Evolutionary conservation across 495 filamentous ascomycete genomes (phyloP), one percentile per base, ranked within the genome.

Genomic region (Tuber melanosporum): DNA sequence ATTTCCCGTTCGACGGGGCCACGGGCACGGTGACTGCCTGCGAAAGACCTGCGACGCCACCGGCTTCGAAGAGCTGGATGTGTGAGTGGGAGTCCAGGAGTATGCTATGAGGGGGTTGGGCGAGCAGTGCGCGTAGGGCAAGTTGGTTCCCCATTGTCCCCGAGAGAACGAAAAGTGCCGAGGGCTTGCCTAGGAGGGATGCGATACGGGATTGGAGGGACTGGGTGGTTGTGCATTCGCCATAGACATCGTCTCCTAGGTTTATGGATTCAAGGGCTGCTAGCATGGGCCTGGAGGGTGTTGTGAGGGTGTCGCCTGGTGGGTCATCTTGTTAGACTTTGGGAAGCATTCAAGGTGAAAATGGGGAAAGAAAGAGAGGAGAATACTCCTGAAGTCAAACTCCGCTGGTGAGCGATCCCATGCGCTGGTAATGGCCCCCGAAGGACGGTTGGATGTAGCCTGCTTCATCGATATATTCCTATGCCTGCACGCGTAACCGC

Each of bases 61-160:
- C 91, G n/a, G 92, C 92, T 83, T 94, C 92, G 77, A 91, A 89
- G 62, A 88, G 84, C 45, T 91, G 85, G 57, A 94, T 88, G 81
- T 94, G 92, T 0, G 87, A 86, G 12, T 91, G 87, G 75, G 87
- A 84, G 80, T 94, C 92, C 76, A 89, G 90, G 42, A 95, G 85
- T 5, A 95, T 87, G 19, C 88, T 87, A 83, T 94, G 89, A 0
- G 92, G 92, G 4, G 92, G 92, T 73, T 91, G 90, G 0, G 84
- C 87, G 43, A 95, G 87, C 74, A 92, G 87, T 1, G 91, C 85
- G 10, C 92, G 88, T 26, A 95, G 81, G 20, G 88, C 89, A 74
- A 95, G 85, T 79, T 94, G 92, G 85, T 95, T 95, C 47, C 91
- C 95, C 93, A 97, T 96, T 26, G 95, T 97, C 6, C 95, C 95